Evolutionary conservation across 1,284 basidiomycete genomes (phyloP), one percentile per base, ranked within the genome.

Genomic region (Tylopilus sp.): DNA sequence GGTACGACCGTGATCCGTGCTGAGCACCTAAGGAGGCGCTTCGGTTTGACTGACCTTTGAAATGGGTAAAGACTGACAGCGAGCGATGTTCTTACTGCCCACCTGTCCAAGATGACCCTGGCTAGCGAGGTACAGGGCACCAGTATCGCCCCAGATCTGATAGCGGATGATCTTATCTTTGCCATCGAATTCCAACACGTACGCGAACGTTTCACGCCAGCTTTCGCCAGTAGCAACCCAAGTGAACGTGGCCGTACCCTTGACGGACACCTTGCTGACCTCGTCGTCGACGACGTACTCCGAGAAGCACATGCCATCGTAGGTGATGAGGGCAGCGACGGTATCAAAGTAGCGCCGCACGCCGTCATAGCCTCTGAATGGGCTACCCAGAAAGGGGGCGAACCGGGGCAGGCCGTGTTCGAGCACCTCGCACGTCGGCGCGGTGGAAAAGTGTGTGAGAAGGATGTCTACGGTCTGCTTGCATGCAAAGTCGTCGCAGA

Each of bases 131-230:
- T 82, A 82, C 13, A 78, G 75, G 8, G 81, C 77, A 9, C 81
- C 82, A 5, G 81, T 77, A 61, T 86, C 83, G 12, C 79, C 81
- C 82, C 82, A 86, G 0, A 86, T 74, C 59, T 85, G 77, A 69
- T 82, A 84, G 40, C 74, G 68, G 23, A 69, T 70, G 19, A 86
- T 68, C 63, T 78, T 83, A 41, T 64, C 58, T 31, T 75, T 71
- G 19, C 78, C 70, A 51, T 84, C 82, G 59, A 84, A 84, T 59
- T 81, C 77, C 51, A 86, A 63, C 16, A 76, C 70, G 58, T 84
- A 84, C 8, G 70, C 67, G 58, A 86, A 85, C n/a, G 69, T 71
- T 67, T 85, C 84, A 28, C 79, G 66, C 83, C 83, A 86, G 44
- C 70, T 72, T 25, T 64, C 42, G 36, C 30, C 15, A 3, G 77